Percentiles rank a stretch among this genome's conserved stretches.
phyloP scores from a whole-genome alignment of 2,329 filamentous ascomycete species.

The Coniochaeta sp. region DNA sequence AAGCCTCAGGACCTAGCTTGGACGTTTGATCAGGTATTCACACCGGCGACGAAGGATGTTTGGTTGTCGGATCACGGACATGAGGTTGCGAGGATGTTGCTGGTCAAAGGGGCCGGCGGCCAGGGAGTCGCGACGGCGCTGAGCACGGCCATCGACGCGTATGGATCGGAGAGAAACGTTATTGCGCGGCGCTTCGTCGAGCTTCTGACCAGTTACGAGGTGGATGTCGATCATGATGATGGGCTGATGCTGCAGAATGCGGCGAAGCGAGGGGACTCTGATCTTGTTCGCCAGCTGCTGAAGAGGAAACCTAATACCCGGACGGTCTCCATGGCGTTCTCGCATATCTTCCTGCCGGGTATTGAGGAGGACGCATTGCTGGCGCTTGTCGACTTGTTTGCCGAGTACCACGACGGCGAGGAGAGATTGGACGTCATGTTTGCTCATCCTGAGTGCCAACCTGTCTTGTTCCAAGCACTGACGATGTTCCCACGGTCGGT shows the following conservation, averaged over 20 bases:
- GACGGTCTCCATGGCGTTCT: constrained; percentile 46
- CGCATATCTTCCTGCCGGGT: constrained; percentile 46
- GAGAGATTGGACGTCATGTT: constrained; percentile 44
- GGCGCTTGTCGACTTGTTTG: constrained; percentile 43
- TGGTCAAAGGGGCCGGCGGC: constrained; percentile 41
- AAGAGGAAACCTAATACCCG: constrained; percentile 40
- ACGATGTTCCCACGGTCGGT: constrained; percentile 47
- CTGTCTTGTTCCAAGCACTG: constrained; percentile 46
- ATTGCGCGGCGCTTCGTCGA: constrained; percentile 39
- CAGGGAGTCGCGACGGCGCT: constrained; percentile 38
- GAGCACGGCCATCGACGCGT: constrained; percentile 35
- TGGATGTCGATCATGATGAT: constrained; percentile 40
- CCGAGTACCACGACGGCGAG: constrained; percentile 39
- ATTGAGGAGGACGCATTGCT: constrained; percentile 42
- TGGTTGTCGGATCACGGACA: constrained; percentile 44
- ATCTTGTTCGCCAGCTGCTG: constrained; percentile 44
- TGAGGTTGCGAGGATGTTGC: constrained; percentile 37
- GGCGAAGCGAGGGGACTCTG: constrained; percentile 41
- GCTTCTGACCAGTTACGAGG: constrained; percentile 30
- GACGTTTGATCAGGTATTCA: constrained; percentile 38
- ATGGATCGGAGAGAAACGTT: constrained; percentile 26
- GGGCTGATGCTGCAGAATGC: constrained; percentile 49
- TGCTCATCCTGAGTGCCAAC: constrained; percentile 31
- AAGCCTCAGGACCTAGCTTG: constrained; percentile 34
- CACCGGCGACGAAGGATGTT: constrained; percentile 25